phyloP scores from a whole-genome alignment of 2,329 filamentous ascomycete species.

The Beauveria medogensis region DNA sequence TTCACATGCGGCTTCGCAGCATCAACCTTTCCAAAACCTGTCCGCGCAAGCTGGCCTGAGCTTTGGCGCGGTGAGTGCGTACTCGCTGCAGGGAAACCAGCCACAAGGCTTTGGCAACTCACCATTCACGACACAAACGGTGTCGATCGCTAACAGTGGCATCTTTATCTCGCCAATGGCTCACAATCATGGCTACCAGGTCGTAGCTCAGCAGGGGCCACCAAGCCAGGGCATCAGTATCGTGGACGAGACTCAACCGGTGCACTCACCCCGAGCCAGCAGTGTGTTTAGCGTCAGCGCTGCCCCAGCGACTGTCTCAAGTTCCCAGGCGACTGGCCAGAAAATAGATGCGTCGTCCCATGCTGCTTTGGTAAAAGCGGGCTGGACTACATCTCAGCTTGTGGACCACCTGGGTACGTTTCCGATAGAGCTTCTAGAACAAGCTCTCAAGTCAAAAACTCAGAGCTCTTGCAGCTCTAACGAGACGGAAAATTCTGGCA shows the following conservation, averaged over 20 bases:
- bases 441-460: constrained; percentile 19
- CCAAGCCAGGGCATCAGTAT: constrained; percentile 9
- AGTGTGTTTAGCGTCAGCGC: background rate
- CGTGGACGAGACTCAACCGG: background rate
- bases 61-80: background rate
- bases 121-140: background rate
- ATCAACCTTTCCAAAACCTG: background rate
- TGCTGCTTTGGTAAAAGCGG: background rate
- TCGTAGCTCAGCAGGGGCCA: background rate
- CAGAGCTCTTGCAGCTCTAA: background rate
- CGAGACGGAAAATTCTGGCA: constrained; percentile 4
- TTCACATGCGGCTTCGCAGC: background rate
- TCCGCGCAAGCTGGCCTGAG: background rate
- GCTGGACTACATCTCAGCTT: constrained; percentile 10
- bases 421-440: constrained; percentile 26
- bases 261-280: background rate
- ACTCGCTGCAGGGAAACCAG: background rate
- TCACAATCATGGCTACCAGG: background rate
- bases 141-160: background rate
- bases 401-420: constrained; percentile 20
- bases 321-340: background rate
- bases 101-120: background rate
- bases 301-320: background rate
- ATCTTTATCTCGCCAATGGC: background rate
- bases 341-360: background rate